Conservation (phyloP, 1,284 basidiomycete genomes). For the Rhodotorula sp. region DNA sequence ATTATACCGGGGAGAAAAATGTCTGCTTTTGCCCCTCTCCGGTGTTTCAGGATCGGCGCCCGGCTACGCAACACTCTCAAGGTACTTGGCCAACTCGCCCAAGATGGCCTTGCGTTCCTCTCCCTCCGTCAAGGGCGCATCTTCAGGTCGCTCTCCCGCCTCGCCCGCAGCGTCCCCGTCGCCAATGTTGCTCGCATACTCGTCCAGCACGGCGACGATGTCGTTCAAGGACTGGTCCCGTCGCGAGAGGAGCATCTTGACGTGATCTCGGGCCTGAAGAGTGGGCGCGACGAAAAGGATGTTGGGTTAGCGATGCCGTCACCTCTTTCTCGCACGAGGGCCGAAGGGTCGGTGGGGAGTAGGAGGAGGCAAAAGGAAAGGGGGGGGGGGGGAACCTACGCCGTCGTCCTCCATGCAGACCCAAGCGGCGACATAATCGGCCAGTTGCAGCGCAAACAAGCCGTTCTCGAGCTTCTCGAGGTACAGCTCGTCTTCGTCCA, state of each 20-base stretch:
- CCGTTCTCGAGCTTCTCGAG: constrained; percentile 79
- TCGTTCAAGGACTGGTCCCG: constrained; percentile 66
- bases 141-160: constrained; percentile 27
- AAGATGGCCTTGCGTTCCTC: constrained; percentile 64
- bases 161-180: constrained; percentile 45
- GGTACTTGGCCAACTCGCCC: constrained; percentile 63
- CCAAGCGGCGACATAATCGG: constrained; percentile 94
- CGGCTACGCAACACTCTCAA: constrained; percentile 47
- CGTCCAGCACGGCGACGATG: constrained; percentile 62
- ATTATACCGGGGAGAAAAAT: too few relatives aligned
- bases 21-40: too few relatives aligned
- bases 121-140: constrained; percentile 40
- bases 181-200: constrained; percentile 70
- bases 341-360: too few relatives aligned
- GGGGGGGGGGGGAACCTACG: constrained; percentile 54
- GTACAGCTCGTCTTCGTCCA: constrained; percentile 75
- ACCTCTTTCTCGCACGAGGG: too few relatives aligned
- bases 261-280: constrained; percentile 68
- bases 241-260: constrained; percentile 68
- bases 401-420: constrained; percentile 97
- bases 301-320: too few relatives aligned
- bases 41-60: neutral
- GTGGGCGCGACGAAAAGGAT: neutral
- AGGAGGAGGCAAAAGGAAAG: neutral
- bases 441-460: constrained; percentile 80